A percentile compares a stretch with the other conserved stretches of the same genome.
Evolutionary conservation across 2,329 filamentous ascomycete genomes (phyloP).

Genomic region (Rhinocladiella similis): DNA sequence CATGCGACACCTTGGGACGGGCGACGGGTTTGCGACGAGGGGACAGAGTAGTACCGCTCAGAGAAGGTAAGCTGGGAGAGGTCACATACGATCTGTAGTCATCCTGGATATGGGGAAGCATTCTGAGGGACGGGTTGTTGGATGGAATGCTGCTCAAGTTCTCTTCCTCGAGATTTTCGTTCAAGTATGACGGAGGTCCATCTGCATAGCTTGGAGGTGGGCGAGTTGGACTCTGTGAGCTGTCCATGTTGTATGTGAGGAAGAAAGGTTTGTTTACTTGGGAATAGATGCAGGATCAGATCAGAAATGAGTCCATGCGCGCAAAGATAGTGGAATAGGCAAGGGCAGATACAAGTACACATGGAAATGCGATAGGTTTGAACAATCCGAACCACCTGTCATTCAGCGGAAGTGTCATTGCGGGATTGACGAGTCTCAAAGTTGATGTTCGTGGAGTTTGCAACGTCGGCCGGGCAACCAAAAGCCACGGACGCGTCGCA

Average conservation of each 20-base stretch:
- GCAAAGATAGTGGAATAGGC: slow-evolving; percentile 1
- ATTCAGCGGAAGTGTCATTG: too few relatives aligned
- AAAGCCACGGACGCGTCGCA: too few relatives aligned
- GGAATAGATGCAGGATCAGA: slow-evolving; percentile 11
- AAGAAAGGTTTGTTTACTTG: slow-evolving; percentile 20
- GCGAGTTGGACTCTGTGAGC: slow-evolving; percentile 28
- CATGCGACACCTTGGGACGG: slow-evolving; percentile 17
- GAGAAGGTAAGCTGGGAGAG: slow-evolving; percentile 21
- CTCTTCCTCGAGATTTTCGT: slow-evolving; percentile 33
- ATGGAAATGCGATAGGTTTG: neutral
- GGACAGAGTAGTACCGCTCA: slow-evolving; percentile 9
- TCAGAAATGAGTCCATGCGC: slow-evolving; percentile 19
- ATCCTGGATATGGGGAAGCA: slow-evolving; percentile 43
- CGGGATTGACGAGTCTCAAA: too few relatives aligned
- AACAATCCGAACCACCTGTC: too few relatives aligned
- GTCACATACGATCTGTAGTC: slow-evolving; percentile 44
- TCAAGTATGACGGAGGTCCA: slow-evolving; percentile 43
- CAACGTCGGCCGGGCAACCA: too few relatives aligned
- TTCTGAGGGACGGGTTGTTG: slow-evolving; percentile 45
- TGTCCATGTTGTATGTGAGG: slow-evolving; percentile 20
- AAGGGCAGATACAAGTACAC: neutral
- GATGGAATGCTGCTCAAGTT: slow-evolving; percentile 34
- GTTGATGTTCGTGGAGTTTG: too few relatives aligned
- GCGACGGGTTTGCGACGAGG: slow-evolving; percentile 27
- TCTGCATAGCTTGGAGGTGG: slow-evolving; percentile 40